A percentile compares a stretch with the other conserved stretches of the same genome.
Evolutionary conservation across 1,284 basidiomycete species (phyloP).

Genomic region (Sparassis latifolia): DNA sequence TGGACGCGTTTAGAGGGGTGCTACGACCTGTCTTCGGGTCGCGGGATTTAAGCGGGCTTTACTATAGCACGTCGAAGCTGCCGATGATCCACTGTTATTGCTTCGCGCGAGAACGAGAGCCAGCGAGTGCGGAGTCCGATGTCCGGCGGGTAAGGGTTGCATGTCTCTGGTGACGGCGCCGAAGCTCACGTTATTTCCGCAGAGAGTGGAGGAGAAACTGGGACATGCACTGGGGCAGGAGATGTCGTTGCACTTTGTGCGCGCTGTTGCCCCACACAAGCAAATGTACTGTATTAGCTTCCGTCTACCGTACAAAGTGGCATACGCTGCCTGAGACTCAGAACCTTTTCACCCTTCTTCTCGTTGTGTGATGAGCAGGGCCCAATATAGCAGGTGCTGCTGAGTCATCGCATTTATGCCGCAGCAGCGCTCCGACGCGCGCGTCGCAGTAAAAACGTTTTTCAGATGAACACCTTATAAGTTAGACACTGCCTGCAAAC

Average conservation of each 20-base stretch:
- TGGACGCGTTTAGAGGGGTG: conserved; percentile 82
- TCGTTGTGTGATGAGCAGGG: not conserved
- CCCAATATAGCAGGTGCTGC: not conserved
- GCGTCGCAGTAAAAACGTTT: not conserved
- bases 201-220: conserved; percentile 74
- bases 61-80: conserved; percentile 42
- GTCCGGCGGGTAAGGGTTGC: conserved; percentile 63
- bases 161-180: not conserved
- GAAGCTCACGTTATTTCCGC: conserved; percentile 2
- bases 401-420: not conserved
- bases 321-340: conserved; percentile 20
- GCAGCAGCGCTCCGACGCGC: not conserved
- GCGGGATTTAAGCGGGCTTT: conserved; percentile 36
- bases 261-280: conserved; percentile 94
- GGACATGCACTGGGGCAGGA: conserved; percentile 49
- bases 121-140: conserved; percentile 61
- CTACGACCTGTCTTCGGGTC: conserved; percentile 35
- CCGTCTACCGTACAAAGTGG: conserved; percentile 64
- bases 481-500: not conserved
- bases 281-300: conserved; percentile 99
- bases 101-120: conserved; percentile 87
- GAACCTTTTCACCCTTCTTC: not conserved
- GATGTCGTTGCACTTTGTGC: conserved; percentile 71
- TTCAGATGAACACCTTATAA: conserved; percentile 4
- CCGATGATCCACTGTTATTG: conserved; percentile 96